Evolutionary conservation across 2,329 filamentous ascomycete genomes (phyloP).

Genomic region (Coleophoma cylindrospora): DNA sequence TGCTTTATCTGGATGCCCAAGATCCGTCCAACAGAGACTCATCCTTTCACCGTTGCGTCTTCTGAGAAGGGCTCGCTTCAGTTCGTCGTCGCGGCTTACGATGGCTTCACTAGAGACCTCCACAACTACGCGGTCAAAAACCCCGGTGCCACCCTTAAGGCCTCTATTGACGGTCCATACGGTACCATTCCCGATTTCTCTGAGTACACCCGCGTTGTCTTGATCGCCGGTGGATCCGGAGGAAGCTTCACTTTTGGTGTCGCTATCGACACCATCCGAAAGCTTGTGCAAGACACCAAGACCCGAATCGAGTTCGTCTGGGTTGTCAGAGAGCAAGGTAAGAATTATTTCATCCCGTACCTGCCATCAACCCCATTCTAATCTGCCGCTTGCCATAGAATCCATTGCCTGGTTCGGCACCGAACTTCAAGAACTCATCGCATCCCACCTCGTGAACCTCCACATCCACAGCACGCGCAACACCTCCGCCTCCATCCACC

Average conservation of each 20-base stretch:
- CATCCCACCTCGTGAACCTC: slow-evolving; percentile 21
- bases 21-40: slow-evolving; percentile 51
- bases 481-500: background rate
- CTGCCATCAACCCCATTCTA: background rate
- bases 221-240: slow-evolving; percentile 57
- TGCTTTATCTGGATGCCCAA: slow-evolving; percentile 60
- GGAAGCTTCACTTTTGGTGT: slow-evolving; percentile 53
- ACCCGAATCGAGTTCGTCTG: slow-evolving; percentile 41
- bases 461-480: slow-evolving; percentile 24
- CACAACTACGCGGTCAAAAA: slow-evolving; percentile 44
- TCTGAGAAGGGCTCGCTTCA: slow-evolving; percentile 38
- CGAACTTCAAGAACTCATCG: slow-evolving; percentile 22
- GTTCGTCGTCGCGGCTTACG: slow-evolving; percentile 52
- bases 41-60: slow-evolving; percentile 57
- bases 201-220: slow-evolving; percentile 48
- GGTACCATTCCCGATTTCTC: slow-evolving; percentile 48
- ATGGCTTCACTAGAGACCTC: slow-evolving; percentile 54
- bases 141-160: slow-evolving; percentile 42
- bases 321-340: slow-evolving; percentile 41
- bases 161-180: slow-evolving; percentile 55
- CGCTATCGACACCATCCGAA: slow-evolving; percentile 38
- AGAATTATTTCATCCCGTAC: background rate
- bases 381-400: background rate
- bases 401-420: slow-evolving; percentile 18
- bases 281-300: slow-evolving; percentile 32